A percentile compares a stretch with the other conserved stretches of the same genome.
Evolutionary conservation across 2,329 filamentous ascomycete species (phyloP).

Genomic region (Grosmannia huntii): DNA sequence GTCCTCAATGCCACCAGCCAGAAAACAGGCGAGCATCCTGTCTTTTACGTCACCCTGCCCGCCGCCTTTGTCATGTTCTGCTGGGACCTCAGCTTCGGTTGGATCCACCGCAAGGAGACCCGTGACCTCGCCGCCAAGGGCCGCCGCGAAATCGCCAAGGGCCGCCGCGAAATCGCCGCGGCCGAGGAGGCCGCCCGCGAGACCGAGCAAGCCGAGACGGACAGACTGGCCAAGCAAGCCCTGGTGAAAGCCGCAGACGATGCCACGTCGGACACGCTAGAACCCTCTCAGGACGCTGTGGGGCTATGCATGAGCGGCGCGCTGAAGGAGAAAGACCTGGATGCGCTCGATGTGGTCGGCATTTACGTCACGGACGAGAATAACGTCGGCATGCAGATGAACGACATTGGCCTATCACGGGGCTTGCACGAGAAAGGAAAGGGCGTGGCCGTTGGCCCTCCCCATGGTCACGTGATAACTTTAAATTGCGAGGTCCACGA

Average conservation of each 20-base stretch:
- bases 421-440: not conserved
- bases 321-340: too few species aligned
- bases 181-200: slow-evolving; percentile 13
- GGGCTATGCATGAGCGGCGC: too few species aligned
- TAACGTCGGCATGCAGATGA: not conserved
- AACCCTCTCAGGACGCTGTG: too few species aligned
- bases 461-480: not conserved
- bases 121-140: slow-evolving; percentile 47
- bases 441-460: not conserved
- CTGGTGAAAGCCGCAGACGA: too few species aligned
- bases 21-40: slow-evolving; percentile 36
- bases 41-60: slow-evolving; percentile 58
- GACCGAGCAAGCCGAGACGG: not conserved
- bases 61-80: slow-evolving; percentile 55
- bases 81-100: slow-evolving; percentile 54
- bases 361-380: not conserved
- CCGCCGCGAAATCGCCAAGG: slow-evolving; percentile 35
- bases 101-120: slow-evolving; percentile 49
- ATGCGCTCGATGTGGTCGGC: not conserved
- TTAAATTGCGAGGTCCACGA: not conserved
- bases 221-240: too few species aligned
- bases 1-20: slow-evolving; percentile 50
- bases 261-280: too few species aligned
- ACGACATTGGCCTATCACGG: not conserved
- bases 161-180: slow-evolving; percentile 32